Percentiles rank a stretch among this genome's conserved stretches.
Conservation (phyloP, 441 rosid genomes). For the Adansonia gregorii region DNA sequence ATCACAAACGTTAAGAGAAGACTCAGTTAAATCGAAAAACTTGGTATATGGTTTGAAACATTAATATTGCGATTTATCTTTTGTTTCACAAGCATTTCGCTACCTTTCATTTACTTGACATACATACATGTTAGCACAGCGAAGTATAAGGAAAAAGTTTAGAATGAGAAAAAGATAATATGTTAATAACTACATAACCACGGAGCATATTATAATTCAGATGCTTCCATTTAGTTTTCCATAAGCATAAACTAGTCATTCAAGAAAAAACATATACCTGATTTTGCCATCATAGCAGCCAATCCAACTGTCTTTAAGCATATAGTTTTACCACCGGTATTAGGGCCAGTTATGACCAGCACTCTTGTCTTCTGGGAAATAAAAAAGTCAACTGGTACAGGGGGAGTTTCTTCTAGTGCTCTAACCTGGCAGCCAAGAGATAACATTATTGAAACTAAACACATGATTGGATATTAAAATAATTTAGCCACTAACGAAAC, state of each 20-base stretch:
- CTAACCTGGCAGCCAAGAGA: slow-evolving; percentile 50
- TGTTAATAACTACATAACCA: slow-evolving; percentile 4
- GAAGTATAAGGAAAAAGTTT: slow-evolving; percentile 11
- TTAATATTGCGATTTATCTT: not conserved
- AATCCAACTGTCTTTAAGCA: slow-evolving; percentile 92
- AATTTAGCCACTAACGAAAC: not conserved
- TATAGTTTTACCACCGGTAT: slow-evolving; percentile 96
- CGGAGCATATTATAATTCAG: not conserved
- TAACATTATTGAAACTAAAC: slow-evolving; percentile 21
- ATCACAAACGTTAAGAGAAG: slow-evolving; percentile 13
- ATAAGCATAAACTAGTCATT: not conserved
- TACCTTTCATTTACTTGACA: not conserved
- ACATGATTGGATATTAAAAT: slow-evolving; percentile 1
- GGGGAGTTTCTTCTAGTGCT: slow-evolving; percentile 53
- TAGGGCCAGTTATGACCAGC: slow-evolving; percentile 92
- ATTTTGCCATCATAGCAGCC: slow-evolving; percentile 97
- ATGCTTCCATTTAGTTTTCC: slow-evolving; percentile 6
- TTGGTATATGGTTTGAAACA: slow-evolving; percentile 2
- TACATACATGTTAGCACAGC: not conserved
- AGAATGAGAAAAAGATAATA: slow-evolving; percentile 3
- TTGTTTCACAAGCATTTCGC: slow-evolving; percentile 16
- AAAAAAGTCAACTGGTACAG: slow-evolving; percentile 81
- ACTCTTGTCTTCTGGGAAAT: slow-evolving; percentile 70
- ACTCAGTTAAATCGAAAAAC: slow-evolving; percentile 13
- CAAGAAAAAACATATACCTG: slow-evolving; percentile 51